Base-by-base conservation (phyloP, 2,329 filamentous ascomycete species). In the Ploettnerulaceae sp. region DNA sequence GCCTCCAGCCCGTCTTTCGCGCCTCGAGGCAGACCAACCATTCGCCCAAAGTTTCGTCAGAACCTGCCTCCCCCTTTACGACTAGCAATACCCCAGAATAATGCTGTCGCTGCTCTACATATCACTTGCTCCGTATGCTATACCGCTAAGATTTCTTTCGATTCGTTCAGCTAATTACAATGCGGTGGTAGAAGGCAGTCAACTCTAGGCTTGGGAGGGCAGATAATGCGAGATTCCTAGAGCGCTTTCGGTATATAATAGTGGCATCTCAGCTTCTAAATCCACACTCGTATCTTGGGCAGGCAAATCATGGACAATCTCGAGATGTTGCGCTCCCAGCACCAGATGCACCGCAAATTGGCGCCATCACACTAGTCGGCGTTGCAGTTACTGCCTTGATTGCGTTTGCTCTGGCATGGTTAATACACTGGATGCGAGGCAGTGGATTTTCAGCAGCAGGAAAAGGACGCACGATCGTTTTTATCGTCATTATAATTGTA, bases 211-310 rank as follows among this genome's bases (percentile, higher is more conserved):
- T 95, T 53, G 83, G 86, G 45, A 76, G 83, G 55, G 81, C 79
- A 57, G 89, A 95, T 58, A 94, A 90, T 63, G 77, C 84, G 57
- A 83, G 82, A 56, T 95, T 96, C 61, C 75, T 95, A 49, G 90
- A 96, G 67, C 86, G 89, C 62, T 96, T 96, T 61, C 86, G 90
- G 54, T 96, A 96, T 68, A 85, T 87, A 17, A 87, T 96, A 55
- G 86, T 96, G 61, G 89, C 89, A 40, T 96, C 90, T 17, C 89
- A 95, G 64, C 76, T 96, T 11, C 73, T 96, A 31, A 89, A 81
- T 60, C 85, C 85, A 31, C 77, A 85, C 56, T 75, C 78, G 3
- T 79, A 77, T 46, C 57, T 71, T 38, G 71, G 67, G 14, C 69
- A 71, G 35, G 50, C 50, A 47, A 51, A 31, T 48, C 53, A 54